Percentiles rank a stretch among this genome's conserved stretches.
These are phyloP conservation scores for Closterium sp. DNA, from an alignment of 139 green algal genomes.

Conservation along the genomic window DNA sequence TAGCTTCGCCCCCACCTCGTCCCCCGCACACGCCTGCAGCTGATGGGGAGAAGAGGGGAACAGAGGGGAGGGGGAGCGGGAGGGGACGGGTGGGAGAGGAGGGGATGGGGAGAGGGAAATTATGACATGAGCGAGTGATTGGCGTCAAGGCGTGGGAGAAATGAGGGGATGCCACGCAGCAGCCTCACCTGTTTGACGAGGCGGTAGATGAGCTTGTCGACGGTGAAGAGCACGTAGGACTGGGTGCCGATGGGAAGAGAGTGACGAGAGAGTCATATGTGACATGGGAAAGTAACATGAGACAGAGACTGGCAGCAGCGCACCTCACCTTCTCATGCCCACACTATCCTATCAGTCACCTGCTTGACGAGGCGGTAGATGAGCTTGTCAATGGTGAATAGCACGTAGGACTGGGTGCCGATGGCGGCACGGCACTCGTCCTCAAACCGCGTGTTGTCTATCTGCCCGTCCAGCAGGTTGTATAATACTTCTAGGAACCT, in stretches of 20 bases:
- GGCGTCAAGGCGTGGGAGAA: too few species aligned
- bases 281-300: background rate
- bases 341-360: too few species aligned
- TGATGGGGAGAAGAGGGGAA: background rate
- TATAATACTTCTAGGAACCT: constrained; percentile 64
- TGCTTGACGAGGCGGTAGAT: constrained; percentile 89
- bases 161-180: too few species aligned
- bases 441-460: constrained; percentile 70
- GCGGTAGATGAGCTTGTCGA: constrained; percentile 92
- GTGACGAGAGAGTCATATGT: background rate
- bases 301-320: background rate
- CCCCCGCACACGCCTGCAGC: constrained; percentile 59
- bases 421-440: constrained; percentile 71
- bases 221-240: constrained; percentile 89
- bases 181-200: constrained; percentile 77
- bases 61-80: background rate
- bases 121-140: too few species aligned
- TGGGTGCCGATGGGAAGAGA: constrained; percentile 86
- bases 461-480: constrained; percentile 64
- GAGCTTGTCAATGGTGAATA: constrained; percentile 96
- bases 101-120: background rate
- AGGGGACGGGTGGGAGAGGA: background rate
- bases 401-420: constrained; percentile 84
- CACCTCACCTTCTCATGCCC: too few species aligned
- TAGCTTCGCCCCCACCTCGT: constrained; percentile 70